Percentiles rank a stretch among this genome's conserved stretches.
Conservation (phyloP, 2,329 filamentous ascomycete species). For the Fusarium sp. region DNA sequence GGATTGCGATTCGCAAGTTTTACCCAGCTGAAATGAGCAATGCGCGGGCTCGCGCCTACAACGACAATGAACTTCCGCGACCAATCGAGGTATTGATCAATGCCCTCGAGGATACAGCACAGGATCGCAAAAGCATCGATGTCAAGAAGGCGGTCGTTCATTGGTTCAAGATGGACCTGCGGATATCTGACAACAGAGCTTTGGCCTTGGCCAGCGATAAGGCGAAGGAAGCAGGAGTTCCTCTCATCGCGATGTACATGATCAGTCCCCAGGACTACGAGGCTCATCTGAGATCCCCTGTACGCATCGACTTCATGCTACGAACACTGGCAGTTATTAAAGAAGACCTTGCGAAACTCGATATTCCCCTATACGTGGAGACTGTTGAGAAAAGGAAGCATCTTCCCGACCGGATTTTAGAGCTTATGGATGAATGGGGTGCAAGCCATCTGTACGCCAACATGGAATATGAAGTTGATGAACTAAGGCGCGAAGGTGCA, state of each 20-base stretch:
- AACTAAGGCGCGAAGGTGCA: conserved; percentile 80
- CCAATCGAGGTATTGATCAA: conserved; percentile 77
- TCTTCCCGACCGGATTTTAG: conserved; percentile 71
- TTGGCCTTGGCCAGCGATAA: conserved; percentile 73
- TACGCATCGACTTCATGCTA: conserved; percentile 84
- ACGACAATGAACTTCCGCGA: conserved; percentile 73
- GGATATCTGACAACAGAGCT: conserved; percentile 78
- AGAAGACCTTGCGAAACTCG: conserved; percentile 73
- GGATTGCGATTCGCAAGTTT: conserved; percentile 78
- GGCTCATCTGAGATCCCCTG: conserved; percentile 80
- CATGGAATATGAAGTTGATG: conserved; percentile 92
- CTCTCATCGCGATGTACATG: conserved; percentile 82
- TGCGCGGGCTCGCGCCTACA: conserved; percentile 80
- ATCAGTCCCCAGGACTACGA: conserved; percentile 87
- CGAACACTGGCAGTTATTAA: conserved; percentile 75
- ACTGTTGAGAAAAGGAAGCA: conserved; percentile 74
- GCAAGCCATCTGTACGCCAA: conserved; percentile 83
- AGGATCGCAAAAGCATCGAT: conserved; percentile 63
- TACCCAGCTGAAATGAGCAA: conserved; percentile 92
- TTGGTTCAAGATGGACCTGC: conserved; percentile 90
- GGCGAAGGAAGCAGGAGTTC: conserved; percentile 75
- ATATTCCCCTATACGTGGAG: conserved; percentile 84
- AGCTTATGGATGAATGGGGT: conserved; percentile 77
- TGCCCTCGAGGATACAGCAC: conserved; percentile 71
- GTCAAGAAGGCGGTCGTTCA: conserved; percentile 78